Conservation (phyloP, 768 basidiomycete species). For the Leucogyrophana mollusca region DNA sequence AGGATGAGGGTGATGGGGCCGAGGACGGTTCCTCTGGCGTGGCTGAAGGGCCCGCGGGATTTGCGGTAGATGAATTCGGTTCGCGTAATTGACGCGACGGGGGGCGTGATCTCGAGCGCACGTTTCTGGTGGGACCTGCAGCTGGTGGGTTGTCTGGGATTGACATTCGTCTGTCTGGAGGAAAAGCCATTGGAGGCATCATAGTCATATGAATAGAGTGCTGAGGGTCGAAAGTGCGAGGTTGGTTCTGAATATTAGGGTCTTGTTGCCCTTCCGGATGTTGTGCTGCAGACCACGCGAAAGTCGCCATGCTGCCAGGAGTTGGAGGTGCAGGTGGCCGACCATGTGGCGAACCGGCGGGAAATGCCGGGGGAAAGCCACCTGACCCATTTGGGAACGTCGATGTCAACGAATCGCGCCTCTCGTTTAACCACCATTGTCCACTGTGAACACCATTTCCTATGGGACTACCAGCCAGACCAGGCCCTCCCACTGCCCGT, state of each 20-base stretch:
- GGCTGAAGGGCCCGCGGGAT: constrained; percentile 35
- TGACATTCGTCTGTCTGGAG: constrained; percentile 74
- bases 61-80: constrained; percentile 36
- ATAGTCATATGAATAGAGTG: constrained; percentile 42
- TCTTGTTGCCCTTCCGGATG: constrained; percentile 45
- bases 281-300: constrained; percentile 66
- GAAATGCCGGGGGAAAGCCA: constrained; percentile 52
- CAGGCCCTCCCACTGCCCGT: constrained; percentile 37
- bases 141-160: constrained; percentile 58
- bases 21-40: constrained; percentile 41
- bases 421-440: constrained; percentile 63
- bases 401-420: constrained; percentile 74
- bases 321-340: constrained; percentile 55
- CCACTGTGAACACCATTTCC: constrained; percentile 13
- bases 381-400: constrained; percentile 63
- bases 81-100: constrained; percentile 60
- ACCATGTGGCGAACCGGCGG: constrained; percentile 64
- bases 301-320: constrained; percentile 62
- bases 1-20: constrained; percentile 33
- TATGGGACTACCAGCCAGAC: constrained; percentile 18
- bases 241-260: constrained; percentile 38
- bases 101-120: constrained; percentile 70
- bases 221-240: constrained; percentile 50
- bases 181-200: constrained; percentile 58
- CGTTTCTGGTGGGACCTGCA: constrained; percentile 46